Evolutionary conservation across 768 basidiomycete species (phyloP).

Genomic region (Candolleomyces eurysporus): DNA sequence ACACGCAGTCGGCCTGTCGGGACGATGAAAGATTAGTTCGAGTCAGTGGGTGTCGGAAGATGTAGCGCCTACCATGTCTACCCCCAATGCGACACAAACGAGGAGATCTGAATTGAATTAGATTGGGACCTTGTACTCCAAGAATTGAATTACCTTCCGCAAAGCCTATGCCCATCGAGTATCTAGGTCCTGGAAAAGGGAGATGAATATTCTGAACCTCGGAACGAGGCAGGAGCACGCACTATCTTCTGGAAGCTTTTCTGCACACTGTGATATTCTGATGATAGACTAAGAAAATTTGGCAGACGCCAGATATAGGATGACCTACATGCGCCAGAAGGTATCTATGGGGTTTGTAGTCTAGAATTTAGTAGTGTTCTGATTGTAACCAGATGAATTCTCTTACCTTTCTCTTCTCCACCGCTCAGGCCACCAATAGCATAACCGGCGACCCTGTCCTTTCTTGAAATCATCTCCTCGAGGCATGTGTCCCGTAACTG

Average conservation of each 20-base stretch:
- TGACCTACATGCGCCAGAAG: slow-evolving; percentile 79
- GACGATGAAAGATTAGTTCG: too few species aligned
- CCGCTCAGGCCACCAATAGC: slow-evolving; percentile 90
- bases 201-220: slow-evolving; percentile 11
- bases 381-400: background rate
- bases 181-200: slow-evolving; percentile 64
- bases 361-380: background rate
- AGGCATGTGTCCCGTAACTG: slow-evolving; percentile 72
- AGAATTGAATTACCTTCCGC: slow-evolving; percentile 64
- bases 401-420: slow-evolving; percentile 84
- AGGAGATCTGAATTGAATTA: slow-evolving; percentile 58
- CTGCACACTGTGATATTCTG: slow-evolving; percentile 82
- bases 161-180: slow-evolving; percentile 92
- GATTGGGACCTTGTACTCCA: background rate
- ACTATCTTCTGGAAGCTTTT: slow-evolving; percentile 77
- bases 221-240: slow-evolving; percentile 23
- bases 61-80: slow-evolving; percentile 73
- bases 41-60: background rate
- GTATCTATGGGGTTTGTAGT: slow-evolving; percentile 43
- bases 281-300: background rate
- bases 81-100: slow-evolving; percentile 87
- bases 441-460: slow-evolving; percentile 78
- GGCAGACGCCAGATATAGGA: background rate
- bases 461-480: slow-evolving; percentile 77
- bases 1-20: slow-evolving; percentile 80